These are phyloP conservation scores for Aspergillus leporis DNA, from an alignment of 495 filamentous ascomycete species.

Conservation along the genomic window DNA sequence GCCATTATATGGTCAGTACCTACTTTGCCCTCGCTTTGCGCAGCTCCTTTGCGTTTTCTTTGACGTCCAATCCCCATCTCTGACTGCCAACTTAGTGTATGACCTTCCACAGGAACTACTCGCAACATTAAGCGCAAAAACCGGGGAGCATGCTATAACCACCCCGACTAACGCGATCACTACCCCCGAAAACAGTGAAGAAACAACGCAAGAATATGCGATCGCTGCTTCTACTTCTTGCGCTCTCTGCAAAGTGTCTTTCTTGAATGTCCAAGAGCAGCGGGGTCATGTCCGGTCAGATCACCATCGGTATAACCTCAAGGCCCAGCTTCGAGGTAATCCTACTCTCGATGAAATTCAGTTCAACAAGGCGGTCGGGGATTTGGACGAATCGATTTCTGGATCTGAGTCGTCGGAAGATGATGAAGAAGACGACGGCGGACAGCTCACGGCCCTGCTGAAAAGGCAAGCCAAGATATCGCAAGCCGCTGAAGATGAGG, in stretches of 20 bases:
- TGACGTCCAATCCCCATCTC: conserved; percentile 4
- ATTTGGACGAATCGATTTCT: conserved; percentile 88
- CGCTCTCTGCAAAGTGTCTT: conserved; percentile 72
- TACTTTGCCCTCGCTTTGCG: conserved; percentile 13
- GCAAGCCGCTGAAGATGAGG: conserved; percentile 51
- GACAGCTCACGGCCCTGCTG: conserved; percentile 68
- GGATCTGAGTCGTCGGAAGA: conserved; percentile 66
- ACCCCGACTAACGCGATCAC: conserved; percentile 24
- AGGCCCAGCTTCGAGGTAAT: conserved; percentile 75
- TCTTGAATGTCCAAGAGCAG: conserved; percentile 75
- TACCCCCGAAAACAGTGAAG: conserved; percentile 22
- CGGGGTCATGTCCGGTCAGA: conserved; percentile 86
- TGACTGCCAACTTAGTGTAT: conserved; percentile 62
- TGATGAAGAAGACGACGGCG: conserved; percentile 50
- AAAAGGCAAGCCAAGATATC: conserved; percentile 80
- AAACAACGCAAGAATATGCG: conserved; percentile 40
- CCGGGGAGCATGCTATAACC: conserved; percentile 32
- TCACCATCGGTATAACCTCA: conserved; percentile 90
- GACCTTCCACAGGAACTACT: conserved; percentile 81
- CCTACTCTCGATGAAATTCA: conserved; percentile 70
- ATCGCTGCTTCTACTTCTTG: conserved; percentile 73
- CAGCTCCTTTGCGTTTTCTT: background rate
- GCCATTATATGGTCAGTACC: conserved; percentile 61
- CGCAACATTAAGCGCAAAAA: conserved; percentile 63
- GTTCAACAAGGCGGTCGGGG: conserved; percentile 80